Percentiles rank a stretch among this genome's conserved stretches.
Evolutionary conservation across 176 grass and related monocot genomes (phyloP).

Genomic region (barley (Hordeum vulgare)): DNA sequence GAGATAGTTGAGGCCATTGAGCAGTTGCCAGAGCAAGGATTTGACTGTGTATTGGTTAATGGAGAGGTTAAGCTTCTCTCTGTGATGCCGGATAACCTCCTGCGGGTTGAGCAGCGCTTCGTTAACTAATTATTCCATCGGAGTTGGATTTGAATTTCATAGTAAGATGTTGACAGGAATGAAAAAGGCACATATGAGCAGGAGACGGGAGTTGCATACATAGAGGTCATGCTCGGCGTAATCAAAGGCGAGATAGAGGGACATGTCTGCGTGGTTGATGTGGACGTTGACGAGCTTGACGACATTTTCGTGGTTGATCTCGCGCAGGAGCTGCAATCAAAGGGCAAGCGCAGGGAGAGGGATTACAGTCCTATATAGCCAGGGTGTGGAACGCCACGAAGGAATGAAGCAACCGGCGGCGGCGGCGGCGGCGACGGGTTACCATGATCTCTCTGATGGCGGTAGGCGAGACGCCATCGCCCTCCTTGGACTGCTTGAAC

Average conservation of each 20-base stretch:
- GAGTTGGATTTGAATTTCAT: not conserved
- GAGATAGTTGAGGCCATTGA: conserved; percentile 98
- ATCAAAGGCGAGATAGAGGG: conserved; percentile 93
- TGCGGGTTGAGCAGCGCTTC: conserved; percentile 10
- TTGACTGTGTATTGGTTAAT: conserved; percentile 85
- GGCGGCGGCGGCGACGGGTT: not conserved
- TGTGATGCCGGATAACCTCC: conserved; percentile 97
- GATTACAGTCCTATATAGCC: conserved; percentile 33
- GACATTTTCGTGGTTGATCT: conserved; percentile 91
- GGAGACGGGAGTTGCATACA: conserved; percentile 34
- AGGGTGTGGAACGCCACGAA: not conserved
- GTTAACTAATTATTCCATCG: not conserved
- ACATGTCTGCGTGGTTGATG: conserved; percentile 99
- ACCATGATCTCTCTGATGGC: conserved; percentile 99
- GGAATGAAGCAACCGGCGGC: not conserved
- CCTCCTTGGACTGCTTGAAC: conserved; percentile 94
- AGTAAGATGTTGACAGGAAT: not conserved
- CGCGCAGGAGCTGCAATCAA: conserved; percentile 62
- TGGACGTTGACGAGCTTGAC: conserved; percentile 99
- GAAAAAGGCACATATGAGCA: not conserved
- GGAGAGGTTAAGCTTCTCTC: conserved; percentile 71
- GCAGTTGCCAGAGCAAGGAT: conserved; percentile 96
- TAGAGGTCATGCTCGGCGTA: conserved; percentile 97
- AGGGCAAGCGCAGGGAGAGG: not conserved
- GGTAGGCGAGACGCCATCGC: conserved; percentile 71